Percentiles rank a stretch among this genome's conserved stretches.
Evolutionary conservation across 2,329 filamentous ascomycete genomes (phyloP).

Genomic region (Monosporascus cannonballus): DNA sequence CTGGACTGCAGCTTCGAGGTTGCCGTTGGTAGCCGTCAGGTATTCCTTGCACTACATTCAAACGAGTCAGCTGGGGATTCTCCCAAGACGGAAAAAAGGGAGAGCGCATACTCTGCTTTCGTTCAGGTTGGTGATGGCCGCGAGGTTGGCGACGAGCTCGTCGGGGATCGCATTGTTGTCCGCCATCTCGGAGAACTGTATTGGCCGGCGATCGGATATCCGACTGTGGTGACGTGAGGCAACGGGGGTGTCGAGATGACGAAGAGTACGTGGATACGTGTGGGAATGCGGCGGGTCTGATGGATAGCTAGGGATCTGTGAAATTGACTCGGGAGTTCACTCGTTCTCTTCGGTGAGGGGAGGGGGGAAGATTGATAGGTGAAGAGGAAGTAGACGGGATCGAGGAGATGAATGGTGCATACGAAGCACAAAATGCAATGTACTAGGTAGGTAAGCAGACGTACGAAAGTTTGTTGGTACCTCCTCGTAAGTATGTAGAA

Average conservation of each 20-base stretch:
- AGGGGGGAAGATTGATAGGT: not conserved
- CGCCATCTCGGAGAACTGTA: not conserved
- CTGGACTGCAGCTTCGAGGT: slow-evolving; percentile 56
- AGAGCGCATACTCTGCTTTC: not conserved
- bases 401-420: not conserved
- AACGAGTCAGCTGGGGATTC: slow-evolving; percentile 4
- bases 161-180: not conserved
- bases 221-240: too few relatives aligned
- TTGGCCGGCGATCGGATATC: not conserved
- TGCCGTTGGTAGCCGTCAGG: slow-evolving; percentile 60
- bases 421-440: not conserved
- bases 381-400: not conserved
- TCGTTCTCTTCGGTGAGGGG: not conserved
- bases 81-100: not conserved
- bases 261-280: not conserved
- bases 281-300: not conserved
- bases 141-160: slow-evolving; percentile 24
- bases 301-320: not conserved
- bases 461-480: not conserved
- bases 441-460: not conserved
- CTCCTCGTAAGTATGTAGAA: not conserved
- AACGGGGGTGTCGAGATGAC: not conserved
- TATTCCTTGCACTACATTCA: slow-evolving; percentile 50
- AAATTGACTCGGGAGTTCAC: not conserved
- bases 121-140: slow-evolving; percentile 23